phyloP scores from a whole-genome alignment of 2,329 filamentous ascomycete species.

The Hymenoscyphus albidus region DNA sequence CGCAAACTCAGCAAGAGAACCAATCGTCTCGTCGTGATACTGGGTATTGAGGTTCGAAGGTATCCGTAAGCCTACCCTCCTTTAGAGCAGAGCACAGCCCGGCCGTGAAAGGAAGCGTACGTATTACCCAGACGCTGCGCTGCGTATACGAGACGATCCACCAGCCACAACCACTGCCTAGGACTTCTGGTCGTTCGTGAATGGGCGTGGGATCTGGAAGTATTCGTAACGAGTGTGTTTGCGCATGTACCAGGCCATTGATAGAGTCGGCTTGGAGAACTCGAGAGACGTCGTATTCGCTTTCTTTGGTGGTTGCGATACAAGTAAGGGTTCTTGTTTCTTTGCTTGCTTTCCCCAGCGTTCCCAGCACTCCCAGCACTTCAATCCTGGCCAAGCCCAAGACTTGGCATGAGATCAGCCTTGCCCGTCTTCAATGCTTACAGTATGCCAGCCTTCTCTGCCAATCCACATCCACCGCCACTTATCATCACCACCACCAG shows the following conservation, averaged over 20 bases:
- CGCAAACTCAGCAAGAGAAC: background rate
- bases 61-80: slow-evolving; percentile 8
- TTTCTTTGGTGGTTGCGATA: background rate
- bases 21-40: slow-evolving; percentile 5
- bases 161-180: background rate
- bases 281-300: background rate
- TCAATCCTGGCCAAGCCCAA: background rate
- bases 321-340: background rate
- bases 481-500: slow-evolving; percentile 14
- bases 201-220: background rate
- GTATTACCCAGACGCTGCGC: slow-evolving; percentile 3
- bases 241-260: slow-evolving; percentile 8
- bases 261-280: background rate
- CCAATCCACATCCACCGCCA: slow-evolving; percentile 7
- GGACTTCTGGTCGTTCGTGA: background rate
- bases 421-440: background rate
- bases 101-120: slow-evolving; percentile 6
- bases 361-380: background rate
- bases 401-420: slow-evolving; percentile 1
- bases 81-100: slow-evolving; percentile 11
- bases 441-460: slow-evolving; percentile 1
- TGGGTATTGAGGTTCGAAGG: background rate
- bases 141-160: slow-evolving; percentile 3
- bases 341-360: background rate
- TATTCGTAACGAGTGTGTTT: background rate